Evolutionary conservation across 345 rosid species (phyloP), one percentile per base, ranked within the genome.

Genomic region (Heritiera littoralis): DNA sequence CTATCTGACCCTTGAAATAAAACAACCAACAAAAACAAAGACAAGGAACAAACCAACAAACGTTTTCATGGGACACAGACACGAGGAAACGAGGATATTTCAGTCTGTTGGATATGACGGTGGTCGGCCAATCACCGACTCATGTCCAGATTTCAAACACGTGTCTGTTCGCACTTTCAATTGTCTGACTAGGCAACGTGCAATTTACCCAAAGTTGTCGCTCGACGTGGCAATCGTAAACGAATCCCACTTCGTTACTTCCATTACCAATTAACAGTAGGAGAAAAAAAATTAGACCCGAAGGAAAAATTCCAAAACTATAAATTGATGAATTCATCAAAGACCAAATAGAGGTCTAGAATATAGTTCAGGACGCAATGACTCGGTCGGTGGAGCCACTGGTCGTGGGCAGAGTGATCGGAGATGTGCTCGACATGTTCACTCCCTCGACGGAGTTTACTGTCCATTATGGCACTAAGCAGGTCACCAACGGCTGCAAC

Each of bases 351-450:
- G 9, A 7, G 5, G 12, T 20, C 43, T 60, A 35, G 3, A 35
- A 1, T 35, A 0, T 3, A 43, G 51, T 46, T 15, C 38, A 35
- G 10, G 40, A 35, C 64, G 41, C 41, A 5, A 83, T 84, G 87
- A 79, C 72, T 6, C 45, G 85, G 35, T 73, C 81, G 17, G 69
- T 77, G 4, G 87, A 82, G 46, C 81, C 85, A 17, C 78, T 85
- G 60, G 80, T 82, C 6, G 83, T 82, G 2, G 83, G 85, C 23
- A 60, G 73, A 77, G 87, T 85, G 54, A 85, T 85, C 72, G 87
- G 85, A 55, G 87, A 85, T 18, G 87, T 85, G 56, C 81, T 85
- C 15, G 85, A 85, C 65, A 54, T 63, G 80, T 85, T 80, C 61
- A 63, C 13, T 20, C 83, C 81, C 9, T 40, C 63, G 0, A 46